Evolutionary conservation across 2,329 filamentous ascomycete genomes (phyloP), one percentile per base, ranked within the genome.

Genomic region (Hypoxylon rubiginosum): DNA sequence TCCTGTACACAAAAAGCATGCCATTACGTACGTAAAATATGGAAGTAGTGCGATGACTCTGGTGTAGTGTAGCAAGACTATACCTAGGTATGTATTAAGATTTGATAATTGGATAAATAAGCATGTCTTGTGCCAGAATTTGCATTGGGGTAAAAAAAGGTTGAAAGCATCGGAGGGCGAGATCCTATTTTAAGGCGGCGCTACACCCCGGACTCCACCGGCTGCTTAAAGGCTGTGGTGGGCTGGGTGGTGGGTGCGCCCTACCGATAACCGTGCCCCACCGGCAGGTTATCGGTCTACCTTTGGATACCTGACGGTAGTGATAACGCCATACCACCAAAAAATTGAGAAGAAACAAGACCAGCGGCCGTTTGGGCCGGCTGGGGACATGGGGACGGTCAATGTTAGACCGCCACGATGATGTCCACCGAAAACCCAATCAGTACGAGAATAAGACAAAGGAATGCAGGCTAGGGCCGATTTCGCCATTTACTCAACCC

Each of bases 321-420:
- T n/a, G n/a, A 28, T 28, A 4, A 4, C 26, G 26, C 26, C 26
- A 28, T 28, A 28, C 3, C 26, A 19, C n/a, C 39, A 69, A 62
- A 57, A 64, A 63, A 28, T 50, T 67, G 55, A 64, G 57, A 77
- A 57, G 62, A 43, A 77, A 79, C 28, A 71, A 49, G 32, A 54
- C 10, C 17, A 54, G 53, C 49, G 41, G 52, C 24, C 11, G 52
- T 45, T 77, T 80, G 45, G 73, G 77, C 46, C 21, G 46, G 45
- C 66, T 69, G 10, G 67, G n/a, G n/a, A n/a, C n/a, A n/a, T 68
- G 17, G 78, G 39, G 17, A 46, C 45, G 45, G 50, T 51, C 49
- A 77, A 79, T 78, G 62, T 73, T 77, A 28, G 68, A 76, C 65
- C 64, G 60, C 60, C 28, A 60, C 52, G 41, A 63, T 48, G 41